These are phyloP conservation scores for Melocanna baccifera DNA, from an alignment of 176 grass and related monocot genomes.

Conservation along the genomic window DNA sequence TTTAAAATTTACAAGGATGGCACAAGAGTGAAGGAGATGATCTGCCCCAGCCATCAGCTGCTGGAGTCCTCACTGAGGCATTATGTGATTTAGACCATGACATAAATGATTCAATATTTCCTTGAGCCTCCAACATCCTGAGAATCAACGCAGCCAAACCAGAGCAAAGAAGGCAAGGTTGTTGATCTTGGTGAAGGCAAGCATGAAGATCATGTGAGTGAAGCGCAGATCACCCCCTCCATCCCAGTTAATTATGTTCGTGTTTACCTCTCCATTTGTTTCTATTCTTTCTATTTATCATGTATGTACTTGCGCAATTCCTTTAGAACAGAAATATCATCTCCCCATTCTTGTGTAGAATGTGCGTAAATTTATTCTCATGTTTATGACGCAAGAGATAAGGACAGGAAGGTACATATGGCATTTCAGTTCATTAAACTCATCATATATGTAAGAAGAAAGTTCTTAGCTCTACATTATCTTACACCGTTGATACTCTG, in stretches of 20 bases:
- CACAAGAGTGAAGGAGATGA: slow-evolving; percentile 81
- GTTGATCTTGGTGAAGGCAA: slow-evolving; percentile 22
- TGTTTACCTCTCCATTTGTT: slow-evolving; percentile 37
- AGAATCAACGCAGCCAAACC: slow-evolving; percentile 13
- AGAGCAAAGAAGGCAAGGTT: background rate
- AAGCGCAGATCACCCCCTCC: background rate
- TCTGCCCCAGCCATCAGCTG: slow-evolving; percentile 78
- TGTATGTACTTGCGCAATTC: slow-evolving; percentile 33
- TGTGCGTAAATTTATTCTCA: slow-evolving; percentile 45
- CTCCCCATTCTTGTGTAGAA: slow-evolving; percentile 37
- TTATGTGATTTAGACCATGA: slow-evolving; percentile 65
- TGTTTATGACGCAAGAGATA: slow-evolving; percentile 39
- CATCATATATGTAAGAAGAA: slow-evolving; percentile 16
- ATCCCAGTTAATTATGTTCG: background rate
- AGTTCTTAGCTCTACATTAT: background rate
- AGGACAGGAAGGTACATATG: slow-evolving; percentile 53
- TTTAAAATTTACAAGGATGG: slow-evolving; percentile 97
- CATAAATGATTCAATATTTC: slow-evolving; percentile 25
- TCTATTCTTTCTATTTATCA: slow-evolving; percentile 43
- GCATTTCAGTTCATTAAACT: slow-evolving; percentile 36
- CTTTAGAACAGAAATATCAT: slow-evolving; percentile 32
- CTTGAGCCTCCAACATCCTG: slow-evolving; percentile 13
- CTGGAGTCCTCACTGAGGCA: slow-evolving; percentile 87
- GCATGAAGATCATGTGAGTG: slow-evolving; percentile 19
- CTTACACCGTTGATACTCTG: background rate